Evolutionary conservation across 192 early-diverging fungal genomes (phyloP), one percentile per base, ranked within the genome.

Genomic region (Dimargaris xerosporica): DNA sequence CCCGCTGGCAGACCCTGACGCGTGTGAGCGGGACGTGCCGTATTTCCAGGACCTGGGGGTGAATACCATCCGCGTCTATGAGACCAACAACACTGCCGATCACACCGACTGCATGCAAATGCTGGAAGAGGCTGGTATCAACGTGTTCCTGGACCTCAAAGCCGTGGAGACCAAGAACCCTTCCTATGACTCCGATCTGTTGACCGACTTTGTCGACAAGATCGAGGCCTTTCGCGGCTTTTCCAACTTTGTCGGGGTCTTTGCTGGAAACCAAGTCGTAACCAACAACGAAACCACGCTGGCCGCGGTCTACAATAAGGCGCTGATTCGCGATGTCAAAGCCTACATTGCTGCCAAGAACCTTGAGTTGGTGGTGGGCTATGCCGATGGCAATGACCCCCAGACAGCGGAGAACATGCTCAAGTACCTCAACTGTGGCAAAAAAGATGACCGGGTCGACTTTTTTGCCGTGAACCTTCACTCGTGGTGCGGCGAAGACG

Each of bases 381-480:
- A 89, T 59, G 80, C 84, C 46, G 80, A 78, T 63, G 85, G 86
- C 63, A 83, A 87, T 60, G 82, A 86, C 68, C 72, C 76, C 29
- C 65, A 74, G 58, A 84, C 86, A 54, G 75, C 83, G 9, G 75
- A 81, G 65, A 75, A 75, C 55, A 77, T 87, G 30, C 74, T 82
- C 66, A 74, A 73, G 62, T 88, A 85, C 66, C 84, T 88, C 63
- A 78, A 80, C 64, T 88, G 86, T 62, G 86, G 83, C 44, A 75
- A 78, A 31, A 69, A 60, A 7, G 69, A 71, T 21, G 64, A 76
- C 65, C 75, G 79, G 44, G 83, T 78, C 41, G 87, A 89, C 52
- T 87, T 89, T 55, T 89, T 77, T 58, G 87, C 84, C 28, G 71
- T 86, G 54, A 89, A 89, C 67, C 71, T 82, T 47, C 87, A 89